A percentile compares a stretch with the other conserved stretches of the same genome.
phyloP scores from a whole-genome alignment of 1,284 basidiomycete species.

The Ustilago hordei region DNA sequence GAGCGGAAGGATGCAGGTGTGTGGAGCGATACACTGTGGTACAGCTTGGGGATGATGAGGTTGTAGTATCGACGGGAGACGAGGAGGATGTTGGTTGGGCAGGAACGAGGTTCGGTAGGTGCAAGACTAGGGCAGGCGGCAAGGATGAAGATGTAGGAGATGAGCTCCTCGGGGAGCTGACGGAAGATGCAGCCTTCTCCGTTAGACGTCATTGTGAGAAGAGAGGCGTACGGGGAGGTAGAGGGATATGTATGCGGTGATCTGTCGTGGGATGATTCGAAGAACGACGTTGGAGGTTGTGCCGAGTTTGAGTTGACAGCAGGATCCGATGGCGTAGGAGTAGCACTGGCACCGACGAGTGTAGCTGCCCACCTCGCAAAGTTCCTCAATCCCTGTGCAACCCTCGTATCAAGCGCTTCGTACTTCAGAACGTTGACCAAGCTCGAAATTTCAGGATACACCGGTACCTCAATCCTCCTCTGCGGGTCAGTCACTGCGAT shows the following conservation, averaged over 20 bases:
- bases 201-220: conserved; percentile 5
- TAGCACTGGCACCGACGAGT: background rate
- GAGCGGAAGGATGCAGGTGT: conserved; percentile 40
- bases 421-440: conserved; percentile 28
- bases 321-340: background rate
- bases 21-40: conserved; percentile 49
- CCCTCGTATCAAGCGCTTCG: conserved; percentile 30
- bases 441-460: conserved; percentile 38
- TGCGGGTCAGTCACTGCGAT: conserved; percentile 46
- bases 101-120: conserved; percentile 35
- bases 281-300: background rate
- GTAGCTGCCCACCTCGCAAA: conserved; percentile 17
- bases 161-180: conserved; percentile 46
- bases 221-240: background rate
- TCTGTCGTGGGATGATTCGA: background rate
- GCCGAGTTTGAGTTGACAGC: background rate
- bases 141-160: conserved; percentile 44
- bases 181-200: conserved; percentile 9
- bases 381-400: conserved; percentile 11
- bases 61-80: conserved; percentile 45
- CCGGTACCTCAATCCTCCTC: conserved; percentile 35
- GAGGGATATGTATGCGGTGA: background rate
- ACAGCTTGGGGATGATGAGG: conserved; percentile 47
- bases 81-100: conserved; percentile 45
- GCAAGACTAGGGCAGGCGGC: conserved; percentile 48